phyloP scores from a whole-genome alignment of 1,284 basidiomycete genomes.

The Puccinia coronata region DNA sequence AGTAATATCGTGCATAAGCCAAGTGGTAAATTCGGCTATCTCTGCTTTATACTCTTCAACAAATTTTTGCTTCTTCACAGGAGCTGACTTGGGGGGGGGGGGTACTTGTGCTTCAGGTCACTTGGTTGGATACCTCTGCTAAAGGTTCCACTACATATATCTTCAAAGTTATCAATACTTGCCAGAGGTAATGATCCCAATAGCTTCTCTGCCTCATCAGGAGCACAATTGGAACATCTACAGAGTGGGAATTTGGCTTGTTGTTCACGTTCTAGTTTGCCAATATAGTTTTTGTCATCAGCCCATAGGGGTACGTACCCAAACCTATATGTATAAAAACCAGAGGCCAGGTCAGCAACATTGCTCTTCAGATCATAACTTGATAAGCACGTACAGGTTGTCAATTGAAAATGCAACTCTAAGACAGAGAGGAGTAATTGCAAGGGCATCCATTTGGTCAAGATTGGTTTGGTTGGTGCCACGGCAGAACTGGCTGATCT shows the following conservation, averaged over 20 bases:
- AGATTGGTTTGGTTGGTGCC: not conserved
- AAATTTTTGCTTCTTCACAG: not conserved
- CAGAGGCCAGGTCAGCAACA: not conserved
- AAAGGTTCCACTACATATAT: not conserved
- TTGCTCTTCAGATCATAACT: no score
- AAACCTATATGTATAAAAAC: not conserved
- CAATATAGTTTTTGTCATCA: not conserved
- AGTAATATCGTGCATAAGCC: not conserved
- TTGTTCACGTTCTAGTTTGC: not conserved
- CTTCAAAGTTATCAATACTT: not conserved
- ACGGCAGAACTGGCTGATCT: not conserved
- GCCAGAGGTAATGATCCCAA: not conserved
- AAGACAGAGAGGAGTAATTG: slow-evolving; percentile 1
- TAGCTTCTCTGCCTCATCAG: not conserved
- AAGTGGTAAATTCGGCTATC: not conserved
- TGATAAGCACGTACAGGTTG: not conserved
- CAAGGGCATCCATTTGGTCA: not conserved
- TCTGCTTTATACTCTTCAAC: not conserved
- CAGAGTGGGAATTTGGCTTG: not conserved
- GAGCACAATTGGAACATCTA: slow-evolving; percentile 14
- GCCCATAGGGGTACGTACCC: not conserved
- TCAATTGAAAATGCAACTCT: not conserved
- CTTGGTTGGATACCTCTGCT: not conserved
- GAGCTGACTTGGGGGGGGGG: no score
- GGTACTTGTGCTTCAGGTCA: not conserved